phyloP scores from a whole-genome alignment of 202 grass and related monocot genomes.

The Saccharum hybrid region DNA sequence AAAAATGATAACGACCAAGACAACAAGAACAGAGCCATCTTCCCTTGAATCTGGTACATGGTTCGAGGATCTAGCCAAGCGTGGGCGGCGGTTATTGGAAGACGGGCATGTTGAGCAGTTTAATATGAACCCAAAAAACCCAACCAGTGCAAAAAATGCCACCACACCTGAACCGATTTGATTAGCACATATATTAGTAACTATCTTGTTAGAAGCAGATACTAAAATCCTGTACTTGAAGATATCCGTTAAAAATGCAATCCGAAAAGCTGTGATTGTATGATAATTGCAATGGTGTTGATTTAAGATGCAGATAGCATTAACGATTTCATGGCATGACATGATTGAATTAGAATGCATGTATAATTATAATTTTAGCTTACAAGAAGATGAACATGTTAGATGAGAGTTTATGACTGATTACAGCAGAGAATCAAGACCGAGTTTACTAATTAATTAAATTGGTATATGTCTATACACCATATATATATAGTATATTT shows the following conservation, averaged over 20 bases:
- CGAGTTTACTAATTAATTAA: not conserved
- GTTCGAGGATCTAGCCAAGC: conserved; percentile 15
- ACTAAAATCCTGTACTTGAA: not conserved
- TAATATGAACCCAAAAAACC: conserved; percentile 64
- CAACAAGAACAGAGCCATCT: conserved; percentile 53
- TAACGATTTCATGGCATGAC: not conserved
- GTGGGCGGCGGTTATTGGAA: conserved; percentile 51
- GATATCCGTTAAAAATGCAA: not conserved
- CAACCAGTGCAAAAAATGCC: conserved; percentile 68
- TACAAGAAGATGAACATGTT: conserved; percentile 4
- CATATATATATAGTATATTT: not conserved
- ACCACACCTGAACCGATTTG: conserved; percentile 60
- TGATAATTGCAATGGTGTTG: not conserved
- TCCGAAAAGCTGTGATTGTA: not conserved
- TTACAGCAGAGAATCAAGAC: not conserved
- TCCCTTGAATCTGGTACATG: conserved; percentile 59
- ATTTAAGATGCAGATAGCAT: not conserved
- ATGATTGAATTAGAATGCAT: conserved; percentile 12
- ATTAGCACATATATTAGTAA: conserved; percentile 19
- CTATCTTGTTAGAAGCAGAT: not conserved
- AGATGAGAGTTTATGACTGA: not conserved
- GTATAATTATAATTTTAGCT: not conserved
- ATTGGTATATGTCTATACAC: not conserved
- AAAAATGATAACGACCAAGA: conserved; percentile 65
- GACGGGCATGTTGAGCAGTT: conserved; percentile 43